A percentile compares a stretch with the other conserved stretches of the same genome.
Conservation (phyloP, 2,329 filamentous ascomycete species). For the Mycocentrospora acerina region DNA sequence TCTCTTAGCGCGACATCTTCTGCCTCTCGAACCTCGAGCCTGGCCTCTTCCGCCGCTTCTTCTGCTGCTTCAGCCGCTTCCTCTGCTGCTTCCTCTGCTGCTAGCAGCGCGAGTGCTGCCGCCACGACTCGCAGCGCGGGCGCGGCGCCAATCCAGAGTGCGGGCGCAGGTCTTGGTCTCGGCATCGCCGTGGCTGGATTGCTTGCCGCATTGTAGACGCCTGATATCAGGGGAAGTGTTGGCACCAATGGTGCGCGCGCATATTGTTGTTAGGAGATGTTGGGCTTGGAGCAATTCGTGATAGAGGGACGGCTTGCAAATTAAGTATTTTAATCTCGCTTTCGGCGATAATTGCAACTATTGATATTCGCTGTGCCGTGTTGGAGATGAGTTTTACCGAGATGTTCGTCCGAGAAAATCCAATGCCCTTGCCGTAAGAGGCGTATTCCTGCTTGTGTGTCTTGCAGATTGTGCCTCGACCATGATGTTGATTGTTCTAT, state of each 20-base stretch:
- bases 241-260: too few species aligned
- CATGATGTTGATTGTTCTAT: too few species aligned
- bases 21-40: slow-evolving; percentile 7
- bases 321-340: too few species aligned
- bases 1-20: slow-evolving; percentile 14
- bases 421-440: too few species aligned
- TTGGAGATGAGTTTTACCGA: background rate
- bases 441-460: too few species aligned
- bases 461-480: too few species aligned
- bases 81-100: slow-evolving; percentile 5
- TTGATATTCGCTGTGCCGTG: too few species aligned
- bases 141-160: slow-evolving; percentile 24
- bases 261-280: background rate
- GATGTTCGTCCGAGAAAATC: too few species aligned
- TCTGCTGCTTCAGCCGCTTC: slow-evolving; percentile 12
- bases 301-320: too few species aligned
- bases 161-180: slow-evolving; percentile 25
- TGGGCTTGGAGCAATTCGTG: slow-evolving; percentile 1
- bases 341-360: too few species aligned
- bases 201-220: slow-evolving; percentile 27
- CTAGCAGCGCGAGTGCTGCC: slow-evolving; percentile 2
- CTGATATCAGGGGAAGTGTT: background rate
- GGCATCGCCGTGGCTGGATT: slow-evolving; percentile 30
- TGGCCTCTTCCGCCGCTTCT: slow-evolving; percentile 12
- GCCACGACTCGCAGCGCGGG: slow-evolving; percentile 13